Percentiles rank a stretch among this genome's conserved stretches.
phyloP scores from a whole-genome alignment of 225 moss, liverwort and hornwort species.

The Bryum argenteum region DNA sequence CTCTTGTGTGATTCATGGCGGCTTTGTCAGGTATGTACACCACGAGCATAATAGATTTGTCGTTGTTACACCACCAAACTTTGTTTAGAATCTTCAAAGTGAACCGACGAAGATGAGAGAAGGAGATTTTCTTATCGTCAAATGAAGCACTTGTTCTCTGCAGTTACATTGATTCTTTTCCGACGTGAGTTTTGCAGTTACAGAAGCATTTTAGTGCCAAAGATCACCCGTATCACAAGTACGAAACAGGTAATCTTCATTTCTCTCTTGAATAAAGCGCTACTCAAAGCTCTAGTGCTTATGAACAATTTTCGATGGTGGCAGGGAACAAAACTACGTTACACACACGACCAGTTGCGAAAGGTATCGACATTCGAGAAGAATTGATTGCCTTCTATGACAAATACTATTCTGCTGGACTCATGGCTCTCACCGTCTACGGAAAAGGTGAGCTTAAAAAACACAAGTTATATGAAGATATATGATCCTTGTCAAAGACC shows the following conservation, averaged over 20 bases:
- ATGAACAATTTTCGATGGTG: neutral
- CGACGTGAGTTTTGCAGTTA: slow-evolving; percentile 50
- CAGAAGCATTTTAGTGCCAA: slow-evolving; percentile 80
- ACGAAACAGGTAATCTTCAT: slow-evolving; percentile 66
- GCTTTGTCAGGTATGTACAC: slow-evolving; percentile 68
- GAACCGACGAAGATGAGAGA: too few relatives aligned
- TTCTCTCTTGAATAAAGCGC: neutral
- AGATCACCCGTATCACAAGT: slow-evolving; percentile 96
- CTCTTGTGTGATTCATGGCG: slow-evolving; percentile 91
- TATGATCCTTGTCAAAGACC: too few relatives aligned
- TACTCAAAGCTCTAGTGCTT: neutral
- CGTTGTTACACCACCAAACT: too few relatives aligned
- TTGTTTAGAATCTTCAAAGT: too few relatives aligned
- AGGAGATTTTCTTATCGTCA: neutral
- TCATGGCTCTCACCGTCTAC: slow-evolving; percentile 86
- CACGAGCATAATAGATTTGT: too few relatives aligned
- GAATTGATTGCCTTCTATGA: slow-evolving; percentile 80
- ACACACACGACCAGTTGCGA: slow-evolving; percentile 63
- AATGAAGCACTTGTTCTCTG: neutral
- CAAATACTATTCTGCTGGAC: slow-evolving; percentile 73
- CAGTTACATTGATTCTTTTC: neutral
- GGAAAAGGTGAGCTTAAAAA: slow-evolving; percentile 57
- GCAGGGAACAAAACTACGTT: slow-evolving; percentile 85
- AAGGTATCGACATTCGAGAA: slow-evolving; percentile 72
- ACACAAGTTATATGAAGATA: neutral